Evolutionary conservation across 441 rosid species (phyloP).

Genomic region (Croton setiger): DNA sequence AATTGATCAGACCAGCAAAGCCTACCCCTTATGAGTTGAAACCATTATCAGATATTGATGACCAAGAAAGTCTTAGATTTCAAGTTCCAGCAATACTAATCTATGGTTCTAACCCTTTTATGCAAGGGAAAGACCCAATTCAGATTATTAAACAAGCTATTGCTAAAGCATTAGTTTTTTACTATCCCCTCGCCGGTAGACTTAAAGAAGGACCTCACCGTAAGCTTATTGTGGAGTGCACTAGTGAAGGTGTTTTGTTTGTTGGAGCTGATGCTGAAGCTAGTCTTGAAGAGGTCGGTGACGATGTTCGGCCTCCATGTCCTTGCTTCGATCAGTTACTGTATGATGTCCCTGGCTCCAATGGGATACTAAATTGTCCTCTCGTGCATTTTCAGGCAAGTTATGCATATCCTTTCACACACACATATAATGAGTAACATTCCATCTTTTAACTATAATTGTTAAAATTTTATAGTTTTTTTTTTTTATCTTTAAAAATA

Average conservation of each 20-base stretch:
- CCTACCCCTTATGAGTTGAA: constrained; percentile 31
- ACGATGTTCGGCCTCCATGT: constrained; percentile 49
- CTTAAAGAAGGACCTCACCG: constrained; percentile 22
- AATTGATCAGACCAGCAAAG: constrained; percentile 28
- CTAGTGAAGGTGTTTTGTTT: constrained; percentile 36
- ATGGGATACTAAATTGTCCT: constrained; percentile 35
- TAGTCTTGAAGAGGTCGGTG: constrained; percentile 24
- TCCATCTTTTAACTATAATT: too few species aligned
- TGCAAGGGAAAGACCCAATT: constrained; percentile 11
- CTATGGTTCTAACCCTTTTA: constrained; percentile 5
- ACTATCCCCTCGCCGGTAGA: constrained; percentile 27
- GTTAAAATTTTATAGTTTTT: too few species aligned
- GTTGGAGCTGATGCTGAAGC: constrained; percentile 6
- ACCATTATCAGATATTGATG: constrained; percentile 37
- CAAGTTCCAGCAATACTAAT: constrained; percentile 25
- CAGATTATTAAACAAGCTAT: not conserved
- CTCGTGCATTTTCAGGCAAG: constrained; percentile 50
- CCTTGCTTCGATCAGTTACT: constrained; percentile 51
- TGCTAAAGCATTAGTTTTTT: constrained; percentile 33
- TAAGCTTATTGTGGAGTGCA: not conserved
- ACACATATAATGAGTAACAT: too few species aligned
- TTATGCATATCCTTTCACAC: too few species aligned
- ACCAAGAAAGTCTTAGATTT: constrained; percentile 31
- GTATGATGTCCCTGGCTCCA: constrained; percentile 44
- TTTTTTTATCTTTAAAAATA: too few species aligned